A percentile compares a stretch with the other conserved stretches of the same genome.
phyloP scores from a whole-genome alignment of 2,329 filamentous ascomycete species.

The Westerdykella aurantiaca region DNA sequence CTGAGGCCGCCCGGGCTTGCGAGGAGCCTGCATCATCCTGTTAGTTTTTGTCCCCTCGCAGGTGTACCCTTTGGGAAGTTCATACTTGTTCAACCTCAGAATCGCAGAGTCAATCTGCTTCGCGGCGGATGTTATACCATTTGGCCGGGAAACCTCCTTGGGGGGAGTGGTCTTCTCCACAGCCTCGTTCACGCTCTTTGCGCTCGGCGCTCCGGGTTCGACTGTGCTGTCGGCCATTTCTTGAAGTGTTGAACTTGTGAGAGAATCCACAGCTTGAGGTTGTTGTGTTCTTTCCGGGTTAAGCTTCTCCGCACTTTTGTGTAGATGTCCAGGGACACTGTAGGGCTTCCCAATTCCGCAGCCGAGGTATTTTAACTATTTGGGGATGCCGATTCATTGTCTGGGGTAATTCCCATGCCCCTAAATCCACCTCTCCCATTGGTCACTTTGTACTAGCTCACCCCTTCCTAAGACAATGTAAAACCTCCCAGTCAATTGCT shows the following conservation, averaged over 20 bases:
- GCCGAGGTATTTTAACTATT: no score
- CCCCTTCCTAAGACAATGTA: no score
- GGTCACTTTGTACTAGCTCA: no score
- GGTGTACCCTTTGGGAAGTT: conserved; percentile 1
- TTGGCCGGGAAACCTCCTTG: conserved; percentile 27
- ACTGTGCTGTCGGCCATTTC: conserved; percentile 35
- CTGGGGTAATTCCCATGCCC: no score
- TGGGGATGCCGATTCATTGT: no score
- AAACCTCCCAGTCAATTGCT: no score
- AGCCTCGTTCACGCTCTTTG: conserved; percentile 27
- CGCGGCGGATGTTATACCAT: conserved; percentile 23
- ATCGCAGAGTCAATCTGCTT: conserved; percentile 36
- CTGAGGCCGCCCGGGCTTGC: conserved; percentile 41
- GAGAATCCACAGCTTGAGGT: background rate
- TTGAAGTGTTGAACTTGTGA: background rate
- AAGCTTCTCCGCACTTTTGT: background rate
- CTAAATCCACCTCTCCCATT: no score
- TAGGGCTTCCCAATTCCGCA: no score
- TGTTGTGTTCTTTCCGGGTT: background rate
- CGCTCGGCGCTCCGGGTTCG: conserved; percentile 33
- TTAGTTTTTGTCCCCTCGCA: conserved; percentile 1
- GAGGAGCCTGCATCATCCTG: conserved; percentile 31
- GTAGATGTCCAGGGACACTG: no score
- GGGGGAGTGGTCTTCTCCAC: conserved; percentile 11
- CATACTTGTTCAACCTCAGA: conserved; percentile 42